A percentile compares a stretch with the other conserved stretches of the same genome.
These are phyloP conservation scores for Escallonia herrerae DNA, from an alignment of 129 eudicot species.

Conservation along the genomic window DNA sequence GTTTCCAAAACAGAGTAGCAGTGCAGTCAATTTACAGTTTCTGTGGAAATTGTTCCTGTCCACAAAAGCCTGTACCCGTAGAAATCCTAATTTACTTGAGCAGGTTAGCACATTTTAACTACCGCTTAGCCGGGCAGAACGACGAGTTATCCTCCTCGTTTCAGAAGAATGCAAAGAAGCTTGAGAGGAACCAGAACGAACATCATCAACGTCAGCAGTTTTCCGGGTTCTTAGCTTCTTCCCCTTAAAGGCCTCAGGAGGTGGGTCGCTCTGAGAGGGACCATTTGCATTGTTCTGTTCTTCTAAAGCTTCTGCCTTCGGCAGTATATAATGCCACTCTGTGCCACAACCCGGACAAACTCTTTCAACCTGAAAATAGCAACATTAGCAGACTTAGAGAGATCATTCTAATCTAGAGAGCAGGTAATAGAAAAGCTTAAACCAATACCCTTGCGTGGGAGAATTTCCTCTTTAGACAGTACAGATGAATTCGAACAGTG, in stretches of 20 bases:
- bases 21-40: no score
- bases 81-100: no score
- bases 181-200: slow-evolving; percentile 22
- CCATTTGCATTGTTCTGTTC: slow-evolving; percentile 23
- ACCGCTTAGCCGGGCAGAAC: slow-evolving; percentile 27
- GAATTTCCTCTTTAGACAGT: slow-evolving; percentile 62
- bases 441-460: slow-evolving; percentile 44
- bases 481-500: slow-evolving; percentile 52
- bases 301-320: slow-evolving; percentile 53
- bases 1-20: no score
- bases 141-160: slow-evolving; percentile 40
- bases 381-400: neutral
- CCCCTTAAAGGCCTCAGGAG: slow-evolving; percentile 9
- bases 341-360: slow-evolving; percentile 75
- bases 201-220: slow-evolving; percentile 13
- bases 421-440: neutral
- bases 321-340: slow-evolving; percentile 39
- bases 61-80: no score
- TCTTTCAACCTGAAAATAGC: slow-evolving; percentile 39
- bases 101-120: no score
- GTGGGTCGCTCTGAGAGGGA: slow-evolving; percentile 24
- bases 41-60: no score
- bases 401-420: neutral
- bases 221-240: slow-evolving; percentile 20
- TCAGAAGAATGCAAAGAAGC: neutral